phyloP scores from a whole-genome alignment of 306 rosid species.

The Sicyos baderoa region DNA sequence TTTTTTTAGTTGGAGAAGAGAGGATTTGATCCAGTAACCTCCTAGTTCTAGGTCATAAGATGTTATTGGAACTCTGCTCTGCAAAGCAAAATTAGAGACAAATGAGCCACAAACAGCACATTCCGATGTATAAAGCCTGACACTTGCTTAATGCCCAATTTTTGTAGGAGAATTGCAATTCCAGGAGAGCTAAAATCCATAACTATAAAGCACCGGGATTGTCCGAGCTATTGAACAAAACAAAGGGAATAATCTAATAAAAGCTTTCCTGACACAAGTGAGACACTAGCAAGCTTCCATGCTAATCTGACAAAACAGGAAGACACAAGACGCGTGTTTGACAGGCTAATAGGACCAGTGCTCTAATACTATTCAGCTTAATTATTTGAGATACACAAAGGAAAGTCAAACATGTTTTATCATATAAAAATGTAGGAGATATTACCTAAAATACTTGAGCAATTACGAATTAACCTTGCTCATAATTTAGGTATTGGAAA shows the following conservation, averaged over 20 bases:
- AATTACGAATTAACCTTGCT: not conserved
- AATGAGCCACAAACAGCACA: not conserved
- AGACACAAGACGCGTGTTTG: not conserved
- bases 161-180: not conserved
- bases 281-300: not conserved
- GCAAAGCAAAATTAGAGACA: not conserved
- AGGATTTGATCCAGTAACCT: no score
- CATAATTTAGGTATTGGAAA: not conserved
- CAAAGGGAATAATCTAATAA: not conserved
- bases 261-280: not conserved
- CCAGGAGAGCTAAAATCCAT: not conserved
- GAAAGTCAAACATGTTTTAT: not conserved
- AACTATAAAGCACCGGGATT: not conserved
- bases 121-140: not conserved
- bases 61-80: no score
- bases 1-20: no score
- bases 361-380: not conserved
- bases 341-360: not conserved
- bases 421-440: no score
- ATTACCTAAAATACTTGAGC: not conserved
- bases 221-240: not conserved
- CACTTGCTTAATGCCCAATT: not conserved
- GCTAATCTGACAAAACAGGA: not conserved
- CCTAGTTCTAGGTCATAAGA: no score
- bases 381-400: not conserved